These are phyloP conservation scores for Macrolepiota fuliginosa DNA, from an alignment of 768 basidiomycete genomes.

Conservation along the genomic window DNA sequence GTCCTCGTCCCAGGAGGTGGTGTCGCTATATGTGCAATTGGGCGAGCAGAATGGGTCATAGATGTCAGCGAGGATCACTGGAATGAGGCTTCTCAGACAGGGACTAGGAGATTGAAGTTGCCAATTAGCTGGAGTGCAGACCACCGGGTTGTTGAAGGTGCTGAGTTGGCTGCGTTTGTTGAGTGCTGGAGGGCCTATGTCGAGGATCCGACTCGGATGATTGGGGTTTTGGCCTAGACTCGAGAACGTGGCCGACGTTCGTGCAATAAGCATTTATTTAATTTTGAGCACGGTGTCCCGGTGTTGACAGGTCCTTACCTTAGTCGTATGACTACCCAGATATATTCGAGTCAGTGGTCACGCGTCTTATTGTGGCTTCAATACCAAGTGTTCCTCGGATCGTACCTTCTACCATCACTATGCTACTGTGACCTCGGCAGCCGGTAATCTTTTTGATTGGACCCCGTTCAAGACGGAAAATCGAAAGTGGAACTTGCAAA, in stretches of 20 bases:
- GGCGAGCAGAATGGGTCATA: constrained; percentile 75
- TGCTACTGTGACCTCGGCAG: no score
- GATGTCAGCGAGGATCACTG: constrained; percentile 49
- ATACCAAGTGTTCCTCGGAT: no score
- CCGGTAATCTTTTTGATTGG: no score
- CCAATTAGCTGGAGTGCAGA: constrained; percentile 83
- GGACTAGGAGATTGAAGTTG: constrained; percentile 28
- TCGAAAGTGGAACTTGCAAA: no score
- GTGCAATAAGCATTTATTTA: constrained; percentile 28
- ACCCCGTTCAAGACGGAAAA: no score
- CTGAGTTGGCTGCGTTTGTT: constrained; percentile 85
- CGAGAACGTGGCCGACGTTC: neutral
- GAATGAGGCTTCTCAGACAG: constrained; percentile 12
- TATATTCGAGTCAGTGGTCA: no score
- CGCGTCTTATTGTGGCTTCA: no score
- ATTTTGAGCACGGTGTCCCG: constrained; percentile 40
- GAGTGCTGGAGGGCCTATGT: constrained; percentile 83
- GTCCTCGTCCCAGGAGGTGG: constrained; percentile 82
- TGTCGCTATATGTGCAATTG: constrained; percentile 81
- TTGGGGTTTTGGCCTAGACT: constrained; percentile 34
- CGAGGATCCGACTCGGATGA: constrained; percentile 68
- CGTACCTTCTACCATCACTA: no score
- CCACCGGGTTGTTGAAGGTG: constrained; percentile 85
- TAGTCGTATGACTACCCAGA: constrained; percentile 17
- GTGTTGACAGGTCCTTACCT: constrained; percentile 33